Evolutionary conservation across 2,329 filamentous ascomycete species (phyloP).

Genomic region (Aureobasidium sp.): DNA sequence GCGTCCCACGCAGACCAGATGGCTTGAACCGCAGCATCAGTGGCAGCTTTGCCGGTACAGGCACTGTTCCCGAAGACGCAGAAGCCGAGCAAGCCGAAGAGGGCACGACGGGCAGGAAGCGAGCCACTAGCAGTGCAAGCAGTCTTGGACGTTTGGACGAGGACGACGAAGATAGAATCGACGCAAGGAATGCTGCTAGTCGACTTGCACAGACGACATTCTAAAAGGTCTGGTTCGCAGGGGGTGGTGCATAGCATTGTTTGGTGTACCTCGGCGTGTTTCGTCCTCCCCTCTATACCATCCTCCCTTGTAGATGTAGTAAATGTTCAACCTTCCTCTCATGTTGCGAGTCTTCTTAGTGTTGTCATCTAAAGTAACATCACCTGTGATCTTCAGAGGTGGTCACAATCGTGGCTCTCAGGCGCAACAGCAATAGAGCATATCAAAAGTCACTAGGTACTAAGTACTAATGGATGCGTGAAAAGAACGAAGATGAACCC

Average conservation of each 20-base stretch:
- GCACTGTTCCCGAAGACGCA: constrained; percentile 50
- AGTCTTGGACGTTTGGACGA: constrained; percentile 58
- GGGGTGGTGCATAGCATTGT: background rate
- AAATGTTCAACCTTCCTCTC: background rate
- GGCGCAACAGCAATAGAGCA: background rate
- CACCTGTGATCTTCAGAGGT: background rate
- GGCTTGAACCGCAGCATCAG: constrained; percentile 71
- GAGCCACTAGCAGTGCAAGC: constrained; percentile 41
- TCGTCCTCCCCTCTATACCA: background rate
- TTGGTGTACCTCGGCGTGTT: background rate
- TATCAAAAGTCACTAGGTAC: background rate
- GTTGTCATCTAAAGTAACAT: background rate
- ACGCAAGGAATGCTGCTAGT: constrained; percentile 92
- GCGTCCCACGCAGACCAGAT: constrained; percentile 76
- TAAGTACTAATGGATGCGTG: too few relatives aligned
- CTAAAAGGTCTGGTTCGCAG: constrained; percentile 33
- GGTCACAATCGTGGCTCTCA: background rate
- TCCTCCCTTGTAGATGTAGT: background rate
- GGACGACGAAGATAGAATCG: constrained; percentile 88
- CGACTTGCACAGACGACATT: constrained; percentile 92
- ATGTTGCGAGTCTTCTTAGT: background rate
- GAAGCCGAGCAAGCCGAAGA: constrained; percentile 37
- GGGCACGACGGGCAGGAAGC: constrained; percentile 39
- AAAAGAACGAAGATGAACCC: background rate
- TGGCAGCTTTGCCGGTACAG: constrained; percentile 54